phyloP scores from a whole-genome alignment of 1,284 basidiomycete species.

The Naganishia sp. region DNA sequence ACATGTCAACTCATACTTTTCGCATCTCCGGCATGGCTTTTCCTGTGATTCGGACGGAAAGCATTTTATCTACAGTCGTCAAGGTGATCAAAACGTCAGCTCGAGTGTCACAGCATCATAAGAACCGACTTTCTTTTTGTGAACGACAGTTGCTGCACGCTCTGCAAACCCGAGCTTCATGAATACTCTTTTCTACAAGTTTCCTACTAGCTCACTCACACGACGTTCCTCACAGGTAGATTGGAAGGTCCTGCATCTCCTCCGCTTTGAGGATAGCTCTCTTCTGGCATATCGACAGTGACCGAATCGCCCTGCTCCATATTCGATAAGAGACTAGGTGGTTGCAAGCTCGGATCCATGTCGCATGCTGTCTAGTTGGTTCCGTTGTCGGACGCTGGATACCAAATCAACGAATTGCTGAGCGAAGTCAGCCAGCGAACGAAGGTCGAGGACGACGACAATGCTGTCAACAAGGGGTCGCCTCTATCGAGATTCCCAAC shows the following conservation, averaged over 20 bases:
- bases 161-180: background rate
- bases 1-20: conserved; percentile 23
- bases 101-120: background rate
- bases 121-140: conserved; percentile 11
- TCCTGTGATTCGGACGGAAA: conserved; percentile 28
- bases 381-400: background rate
- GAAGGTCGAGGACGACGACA: no score
- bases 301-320: background rate
- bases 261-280: background rate
- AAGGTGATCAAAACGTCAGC: background rate
- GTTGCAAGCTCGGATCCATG: conserved; percentile 4
- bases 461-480: no score
- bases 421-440: no score
- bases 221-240: conserved; percentile 23
- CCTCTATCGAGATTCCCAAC: no score
- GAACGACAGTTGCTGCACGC: conserved; percentile 30
- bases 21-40: conserved; percentile 26
- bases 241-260: background rate
- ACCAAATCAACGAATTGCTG: background rate
- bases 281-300: background rate
- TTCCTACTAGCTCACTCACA: conserved; percentile 10
- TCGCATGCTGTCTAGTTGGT: background rate
- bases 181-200: background rate
- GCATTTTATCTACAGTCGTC: conserved; percentile 23
- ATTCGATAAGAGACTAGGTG: background rate